A percentile compares a stretch with the other conserved stretches of the same genome.
Evolutionary conservation across 228 moss, liverwort and hornwort genomes (phyloP).

Genomic region (Sphagnum fallax): DNA sequence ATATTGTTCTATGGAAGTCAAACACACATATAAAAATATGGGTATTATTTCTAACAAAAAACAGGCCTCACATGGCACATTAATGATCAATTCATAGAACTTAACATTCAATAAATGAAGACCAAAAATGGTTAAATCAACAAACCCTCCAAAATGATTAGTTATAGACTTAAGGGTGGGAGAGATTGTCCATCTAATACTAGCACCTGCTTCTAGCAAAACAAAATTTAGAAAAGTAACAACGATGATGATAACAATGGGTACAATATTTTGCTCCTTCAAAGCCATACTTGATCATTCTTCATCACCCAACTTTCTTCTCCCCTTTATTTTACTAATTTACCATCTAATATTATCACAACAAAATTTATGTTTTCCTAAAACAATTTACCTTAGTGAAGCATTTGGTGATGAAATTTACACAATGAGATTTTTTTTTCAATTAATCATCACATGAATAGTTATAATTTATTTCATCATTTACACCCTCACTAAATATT

Average conservation of each 20-base stretch:
- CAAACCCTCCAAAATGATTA: not conserved
- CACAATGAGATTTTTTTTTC: not conserved
- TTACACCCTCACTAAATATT: not conserved
- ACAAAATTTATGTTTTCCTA: not conserved
- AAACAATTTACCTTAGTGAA: not conserved
- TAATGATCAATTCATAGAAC: not conserved
- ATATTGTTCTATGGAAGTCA: not conserved
- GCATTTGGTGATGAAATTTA: not conserved
- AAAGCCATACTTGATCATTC: not conserved
- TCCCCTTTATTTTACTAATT: not conserved
- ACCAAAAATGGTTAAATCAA: not conserved
- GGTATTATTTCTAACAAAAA: conserved; percentile 1
- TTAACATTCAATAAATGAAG: not conserved
- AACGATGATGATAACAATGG: not conserved
- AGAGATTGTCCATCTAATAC: conserved; percentile 1
- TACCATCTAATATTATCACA: not conserved
- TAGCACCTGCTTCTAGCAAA: not conserved
- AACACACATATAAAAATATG: not conserved
- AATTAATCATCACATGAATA: not conserved
- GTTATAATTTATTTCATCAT: not conserved
- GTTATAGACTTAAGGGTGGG: not conserved
- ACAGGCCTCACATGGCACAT: not conserved
- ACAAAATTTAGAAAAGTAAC: not conserved
- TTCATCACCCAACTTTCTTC: not conserved
- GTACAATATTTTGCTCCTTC: not conserved